phyloP scores from a whole-genome alignment of 139 green algal species.

The Chlorella sp. region DNA sequence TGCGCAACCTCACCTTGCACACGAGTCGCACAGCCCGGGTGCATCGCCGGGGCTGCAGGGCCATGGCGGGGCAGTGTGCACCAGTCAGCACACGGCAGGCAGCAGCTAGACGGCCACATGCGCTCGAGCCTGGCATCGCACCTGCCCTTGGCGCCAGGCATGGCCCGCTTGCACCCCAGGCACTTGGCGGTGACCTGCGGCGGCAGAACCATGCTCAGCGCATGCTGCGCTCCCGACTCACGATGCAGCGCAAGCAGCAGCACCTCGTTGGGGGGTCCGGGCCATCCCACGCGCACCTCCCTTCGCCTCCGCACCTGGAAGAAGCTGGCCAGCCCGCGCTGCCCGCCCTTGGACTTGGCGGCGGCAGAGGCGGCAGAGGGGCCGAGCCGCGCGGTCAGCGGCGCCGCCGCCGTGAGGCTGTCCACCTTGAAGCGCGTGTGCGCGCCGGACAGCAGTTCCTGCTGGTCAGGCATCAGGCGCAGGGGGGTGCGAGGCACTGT shows the following conservation, averaged over 20 bases:
- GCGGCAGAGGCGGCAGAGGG: neutral
- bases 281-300: neutral
- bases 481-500: too few species aligned
- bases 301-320: too few species aligned
- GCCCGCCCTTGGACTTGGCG: neutral
- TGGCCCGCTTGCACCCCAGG: slow-evolving; percentile 49
- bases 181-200: slow-evolving; percentile 34
- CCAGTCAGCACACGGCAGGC: neutral
- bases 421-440: slow-evolving; percentile 28
- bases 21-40: slow-evolving; percentile 3
- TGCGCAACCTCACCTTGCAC: neutral
- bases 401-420: neutral
- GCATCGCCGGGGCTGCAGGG: neutral
- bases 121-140: slow-evolving; percentile 7
- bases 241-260: neutral
- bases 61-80: neutral
- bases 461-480: slow-evolving; percentile 5
- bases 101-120: neutral
- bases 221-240: neutral
- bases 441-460: slow-evolving; percentile 10
- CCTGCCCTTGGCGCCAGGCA: slow-evolving; percentile 9
- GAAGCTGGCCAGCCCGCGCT: neutral
- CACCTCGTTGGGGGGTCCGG: too few species aligned
- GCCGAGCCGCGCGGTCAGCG: neutral
- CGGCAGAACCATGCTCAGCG: neutral